These are phyloP conservation scores for Aspergillus pseudoviridinutans DNA, from an alignment of 2,329 filamentous ascomycete genomes.

Conservation along the genomic window DNA sequence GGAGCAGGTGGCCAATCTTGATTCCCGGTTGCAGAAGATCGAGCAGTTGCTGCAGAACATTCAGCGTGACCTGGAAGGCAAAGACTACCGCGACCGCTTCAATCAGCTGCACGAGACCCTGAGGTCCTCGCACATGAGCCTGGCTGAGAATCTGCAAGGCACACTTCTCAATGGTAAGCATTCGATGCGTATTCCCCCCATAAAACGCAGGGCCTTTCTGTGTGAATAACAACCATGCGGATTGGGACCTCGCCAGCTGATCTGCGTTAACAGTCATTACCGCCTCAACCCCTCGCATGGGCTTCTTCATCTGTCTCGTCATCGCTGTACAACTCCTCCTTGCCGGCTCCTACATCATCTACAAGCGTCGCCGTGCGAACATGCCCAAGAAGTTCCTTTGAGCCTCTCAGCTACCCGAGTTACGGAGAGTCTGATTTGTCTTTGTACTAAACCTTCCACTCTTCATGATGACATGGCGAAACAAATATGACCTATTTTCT, in stretches of 20 bases:
- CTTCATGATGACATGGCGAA: not conserved
- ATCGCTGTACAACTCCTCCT: slow-evolving; percentile 71
- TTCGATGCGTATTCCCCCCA: not conserved
- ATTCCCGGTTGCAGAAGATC: slow-evolving; percentile 50
- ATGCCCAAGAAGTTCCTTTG: slow-evolving; percentile 92
- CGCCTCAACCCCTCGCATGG: slow-evolving; percentile 54
- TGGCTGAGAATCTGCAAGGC: slow-evolving; percentile 50
- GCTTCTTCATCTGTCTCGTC: slow-evolving; percentile 65
- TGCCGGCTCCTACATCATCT: slow-evolving; percentile 65
- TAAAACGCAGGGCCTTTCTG: not conserved
- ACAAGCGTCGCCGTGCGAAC: slow-evolving; percentile 71
- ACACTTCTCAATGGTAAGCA: slow-evolving; percentile 49
- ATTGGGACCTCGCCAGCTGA: not conserved
- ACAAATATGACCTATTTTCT: not conserved
- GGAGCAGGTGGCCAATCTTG: slow-evolving; percentile 38
- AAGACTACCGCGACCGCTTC: slow-evolving; percentile 55
- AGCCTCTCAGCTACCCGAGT: slow-evolving; percentile 4
- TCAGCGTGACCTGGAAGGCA: slow-evolving; percentile 52
- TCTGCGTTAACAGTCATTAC: slow-evolving; percentile 43
- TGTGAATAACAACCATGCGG: not conserved
- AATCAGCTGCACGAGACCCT: slow-evolving; percentile 52
- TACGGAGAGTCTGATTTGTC: not conserved
- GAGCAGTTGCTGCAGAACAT: slow-evolving; percentile 50
- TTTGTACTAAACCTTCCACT: not conserved
- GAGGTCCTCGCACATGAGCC: slow-evolving; percentile 49